Percentiles rank a stretch among this genome's conserved stretches.
phyloP scores from a whole-genome alignment of 345 rosid genomes.

The Gossypium bickii region DNA sequence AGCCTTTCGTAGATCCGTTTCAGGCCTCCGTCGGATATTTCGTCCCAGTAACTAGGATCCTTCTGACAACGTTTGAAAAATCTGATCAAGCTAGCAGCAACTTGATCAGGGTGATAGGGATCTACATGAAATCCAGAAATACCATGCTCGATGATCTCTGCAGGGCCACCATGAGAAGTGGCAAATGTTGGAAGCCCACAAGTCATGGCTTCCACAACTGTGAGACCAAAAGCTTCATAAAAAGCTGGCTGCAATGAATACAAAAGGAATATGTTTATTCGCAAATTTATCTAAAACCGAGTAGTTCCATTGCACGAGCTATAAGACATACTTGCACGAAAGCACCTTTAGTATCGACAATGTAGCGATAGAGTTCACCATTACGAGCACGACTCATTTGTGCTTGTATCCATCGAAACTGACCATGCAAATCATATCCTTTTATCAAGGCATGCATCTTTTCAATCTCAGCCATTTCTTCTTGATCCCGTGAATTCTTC shows the following conservation, averaged over 20 bases:
- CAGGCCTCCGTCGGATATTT: slow-evolving; percentile 64
- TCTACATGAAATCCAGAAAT: slow-evolving; percentile 83
- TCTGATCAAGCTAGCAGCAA: slow-evolving; percentile 50
- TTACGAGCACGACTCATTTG: slow-evolving; percentile 87
- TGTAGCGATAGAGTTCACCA: slow-evolving; percentile 74
- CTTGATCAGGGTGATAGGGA: slow-evolving; percentile 78
- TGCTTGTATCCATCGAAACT: slow-evolving; percentile 78
- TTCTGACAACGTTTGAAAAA: slow-evolving; percentile 59
- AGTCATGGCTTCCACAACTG: slow-evolving; percentile 87
- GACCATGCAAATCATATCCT: slow-evolving; percentile 60
- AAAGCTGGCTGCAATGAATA: slow-evolving; percentile 51
- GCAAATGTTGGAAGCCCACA: slow-evolving; percentile 88
- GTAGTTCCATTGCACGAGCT: neutral
- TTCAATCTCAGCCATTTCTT: slow-evolving; percentile 84
- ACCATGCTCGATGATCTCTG: slow-evolving; percentile 80
- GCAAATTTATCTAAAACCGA: neutral
- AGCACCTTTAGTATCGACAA: slow-evolving; percentile 68
- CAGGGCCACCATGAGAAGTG: slow-evolving; percentile 83
- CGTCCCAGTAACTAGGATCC: slow-evolving; percentile 63
- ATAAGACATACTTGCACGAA: slow-evolving; percentile 34
- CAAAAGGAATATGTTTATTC: neutral
- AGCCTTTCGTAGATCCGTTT: slow-evolving; percentile 76
- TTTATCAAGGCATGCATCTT: slow-evolving; percentile 65
- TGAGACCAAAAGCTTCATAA: slow-evolving; percentile 82
- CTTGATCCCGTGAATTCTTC: slow-evolving; percentile 69